Percentiles rank a stretch among this genome's conserved stretches.
These are phyloP conservation scores for Nannochloropsis oceanica DNA, from an alignment of 108 stramenopile species.

Conservation along the genomic window DNA sequence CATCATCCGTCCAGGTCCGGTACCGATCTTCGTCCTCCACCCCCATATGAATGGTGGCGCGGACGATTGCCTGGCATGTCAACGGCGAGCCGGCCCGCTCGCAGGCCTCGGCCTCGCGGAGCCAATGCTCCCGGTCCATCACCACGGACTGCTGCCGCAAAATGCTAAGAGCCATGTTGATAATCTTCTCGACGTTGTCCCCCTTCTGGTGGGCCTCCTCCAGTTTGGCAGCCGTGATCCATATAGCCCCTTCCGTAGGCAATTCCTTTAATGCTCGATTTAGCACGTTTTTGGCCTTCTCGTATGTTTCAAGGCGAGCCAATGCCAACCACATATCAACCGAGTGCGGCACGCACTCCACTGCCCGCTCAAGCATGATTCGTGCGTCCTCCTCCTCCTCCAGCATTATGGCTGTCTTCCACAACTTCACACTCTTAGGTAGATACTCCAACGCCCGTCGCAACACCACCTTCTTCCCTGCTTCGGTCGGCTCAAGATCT, in stretches of 20 bases:
- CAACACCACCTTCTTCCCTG: slow-evolving; percentile 68
- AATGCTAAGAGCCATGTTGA: slow-evolving; percentile 22
- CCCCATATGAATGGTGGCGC: slow-evolving; percentile 61
- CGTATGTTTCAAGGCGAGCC: slow-evolving; percentile 88
- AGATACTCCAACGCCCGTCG: slow-evolving; percentile 81
- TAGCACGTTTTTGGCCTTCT: slow-evolving; percentile 82
- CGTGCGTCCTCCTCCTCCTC: slow-evolving; percentile 66
- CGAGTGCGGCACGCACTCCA: slow-evolving; percentile 82
- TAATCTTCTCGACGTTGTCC: slow-evolving; percentile 21
- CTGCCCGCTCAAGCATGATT: slow-evolving; percentile 73
- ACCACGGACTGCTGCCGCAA: slow-evolving; percentile 46
- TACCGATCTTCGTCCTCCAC: slow-evolving; percentile 80
- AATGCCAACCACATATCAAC: slow-evolving; percentile 97
- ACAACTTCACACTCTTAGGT: slow-evolving; percentile 56
- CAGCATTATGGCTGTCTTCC: not conserved
- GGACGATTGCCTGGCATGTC: slow-evolving; percentile 71
- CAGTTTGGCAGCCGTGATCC: slow-evolving; percentile 90
- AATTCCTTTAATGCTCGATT: slow-evolving; percentile 74
- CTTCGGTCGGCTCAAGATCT: slow-evolving; percentile 25
- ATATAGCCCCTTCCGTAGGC: slow-evolving; percentile 74
- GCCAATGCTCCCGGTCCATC: slow-evolving; percentile 61
- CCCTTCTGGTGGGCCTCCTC: slow-evolving; percentile 76
- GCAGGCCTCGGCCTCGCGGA: slow-evolving; percentile 62
- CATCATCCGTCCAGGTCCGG: slow-evolving; percentile 88
- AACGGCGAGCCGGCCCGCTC: slow-evolving; percentile 53